A percentile compares a stretch with the other conserved stretches of the same genome.
These are phyloP conservation scores for Conticribra weissflogii DNA, from an alignment of 108 stramenopile species.

Conservation along the genomic window DNA sequence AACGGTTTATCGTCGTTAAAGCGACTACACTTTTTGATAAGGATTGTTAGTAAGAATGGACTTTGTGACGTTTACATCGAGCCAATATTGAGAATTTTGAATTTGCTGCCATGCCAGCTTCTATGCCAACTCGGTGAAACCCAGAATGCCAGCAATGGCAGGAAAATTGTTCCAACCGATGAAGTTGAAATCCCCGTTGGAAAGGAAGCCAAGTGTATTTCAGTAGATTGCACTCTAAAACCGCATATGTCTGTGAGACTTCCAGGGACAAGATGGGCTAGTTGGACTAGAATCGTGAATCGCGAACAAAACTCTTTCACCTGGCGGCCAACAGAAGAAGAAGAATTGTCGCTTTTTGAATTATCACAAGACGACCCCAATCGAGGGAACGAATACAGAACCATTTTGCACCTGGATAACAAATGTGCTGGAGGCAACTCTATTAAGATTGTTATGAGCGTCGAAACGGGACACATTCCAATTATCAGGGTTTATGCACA, in stretches of 20 bases:
- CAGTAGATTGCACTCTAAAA: conserved; percentile 69
- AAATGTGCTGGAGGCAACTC: conserved; percentile 54
- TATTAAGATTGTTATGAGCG: conserved; percentile 69
- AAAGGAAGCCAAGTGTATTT: conserved; percentile 58
- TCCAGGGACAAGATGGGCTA: conserved; percentile 77
- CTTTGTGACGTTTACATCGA: conserved; percentile 57
- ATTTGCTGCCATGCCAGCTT: conserved; percentile 79
- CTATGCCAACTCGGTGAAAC: conserved; percentile 75
- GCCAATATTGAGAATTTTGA: conserved; percentile 64
- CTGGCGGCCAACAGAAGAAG: conserved; percentile 68
- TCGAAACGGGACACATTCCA: conserved; percentile 70
- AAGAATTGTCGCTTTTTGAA: conserved; percentile 59
- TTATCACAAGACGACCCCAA: conserved; percentile 51
- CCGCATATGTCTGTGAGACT: conserved; percentile 77
- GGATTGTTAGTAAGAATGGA: conserved; percentile 51
- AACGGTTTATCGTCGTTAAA: conserved; percentile 52
- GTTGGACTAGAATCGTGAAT: conserved; percentile 78
- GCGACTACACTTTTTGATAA: conserved; percentile 62
- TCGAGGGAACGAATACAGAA: conserved; percentile 67
- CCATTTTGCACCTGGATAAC: conserved; percentile 61
- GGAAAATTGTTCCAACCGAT: conserved; percentile 41
- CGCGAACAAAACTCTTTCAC: conserved; percentile 53
- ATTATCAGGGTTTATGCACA: conserved; percentile 71
- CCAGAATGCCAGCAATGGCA: conserved; percentile 27
- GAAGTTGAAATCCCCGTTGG: conserved; percentile 54